Evolutionary conservation across 371 early-diverging fungal genomes (phyloP).

Genomic region (Paraphysoderma sedebokerense): DNA sequence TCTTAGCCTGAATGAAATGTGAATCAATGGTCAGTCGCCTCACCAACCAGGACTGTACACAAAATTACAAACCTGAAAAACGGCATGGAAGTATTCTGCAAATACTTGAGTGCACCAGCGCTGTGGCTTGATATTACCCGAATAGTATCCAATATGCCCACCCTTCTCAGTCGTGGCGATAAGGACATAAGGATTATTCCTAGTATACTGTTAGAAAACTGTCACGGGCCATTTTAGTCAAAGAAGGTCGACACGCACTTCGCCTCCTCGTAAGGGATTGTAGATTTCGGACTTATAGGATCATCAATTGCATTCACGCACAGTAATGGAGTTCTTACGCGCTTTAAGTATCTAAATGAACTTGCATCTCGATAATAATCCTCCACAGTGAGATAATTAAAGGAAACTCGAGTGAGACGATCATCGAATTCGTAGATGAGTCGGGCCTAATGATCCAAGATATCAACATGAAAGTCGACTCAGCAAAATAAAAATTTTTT

Average conservation of each 20-base stretch:
- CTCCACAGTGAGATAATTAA: constrained; percentile 54
- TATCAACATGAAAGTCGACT: not conserved
- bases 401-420: constrained; percentile 42
- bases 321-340: constrained; percentile 55
- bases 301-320: constrained; percentile 82
- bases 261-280: constrained; percentile 60
- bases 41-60: too few relatives aligned
- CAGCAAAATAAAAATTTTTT: not conserved
- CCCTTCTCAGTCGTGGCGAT: constrained; percentile 73
- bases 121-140: constrained; percentile 25
- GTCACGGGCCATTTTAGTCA: too few relatives aligned
- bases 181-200: constrained; percentile 59
- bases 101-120: constrained; percentile 49
- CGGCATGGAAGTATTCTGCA: constrained; percentile 45
- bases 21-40: too few relatives aligned
- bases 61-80: constrained; percentile 22
- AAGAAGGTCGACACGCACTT: too few relatives aligned
- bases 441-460: constrained; percentile 13
- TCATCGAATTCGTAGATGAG: constrained; percentile 67
- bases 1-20: too few relatives aligned
- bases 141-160: constrained; percentile 91
- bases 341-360: constrained; percentile 47
- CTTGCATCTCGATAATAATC: constrained; percentile 74
- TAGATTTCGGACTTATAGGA: constrained; percentile 53
- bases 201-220: constrained; percentile 3